A percentile compares a stretch with the other conserved stretches of the same genome.
phyloP scores from a whole-genome alignment of 2,329 filamentous ascomycete species.

The Fusarium sp. region DNA sequence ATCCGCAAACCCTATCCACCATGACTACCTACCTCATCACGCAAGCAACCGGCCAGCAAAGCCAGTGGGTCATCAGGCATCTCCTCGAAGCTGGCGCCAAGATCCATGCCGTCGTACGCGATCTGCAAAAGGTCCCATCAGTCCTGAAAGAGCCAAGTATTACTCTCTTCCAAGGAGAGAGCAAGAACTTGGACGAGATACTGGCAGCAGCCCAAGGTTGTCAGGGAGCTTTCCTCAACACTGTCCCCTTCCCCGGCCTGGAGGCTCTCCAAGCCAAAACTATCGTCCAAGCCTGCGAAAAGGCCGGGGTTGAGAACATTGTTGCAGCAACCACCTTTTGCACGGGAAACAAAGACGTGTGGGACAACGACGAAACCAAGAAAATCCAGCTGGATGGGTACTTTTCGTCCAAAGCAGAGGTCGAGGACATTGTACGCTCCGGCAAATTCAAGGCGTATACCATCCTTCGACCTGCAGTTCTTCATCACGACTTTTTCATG shows the following conservation, averaged over 20 bases:
- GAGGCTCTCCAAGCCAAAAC: slow-evolving; percentile 48
- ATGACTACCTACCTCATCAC: slow-evolving; percentile 52
- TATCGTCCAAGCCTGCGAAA: slow-evolving; percentile 45
- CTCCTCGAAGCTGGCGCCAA: slow-evolving; percentile 50
- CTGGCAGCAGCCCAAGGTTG: slow-evolving; percentile 49
- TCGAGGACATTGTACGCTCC: slow-evolving; percentile 49
- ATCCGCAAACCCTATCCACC: background rate
- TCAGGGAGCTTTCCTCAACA: slow-evolving; percentile 46
- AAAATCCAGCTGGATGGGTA: slow-evolving; percentile 41
- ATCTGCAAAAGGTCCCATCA: slow-evolving; percentile 45
- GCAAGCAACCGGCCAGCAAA: slow-evolving; percentile 50
- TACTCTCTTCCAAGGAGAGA: slow-evolving; percentile 53
- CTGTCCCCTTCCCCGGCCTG: slow-evolving; percentile 42
- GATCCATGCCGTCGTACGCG: slow-evolving; percentile 52
- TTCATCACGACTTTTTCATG: background rate
- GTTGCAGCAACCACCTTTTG: slow-evolving; percentile 44
- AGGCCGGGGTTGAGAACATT: slow-evolving; percentile 47
- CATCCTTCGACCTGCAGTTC: slow-evolving; percentile 48
- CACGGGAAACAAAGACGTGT: slow-evolving; percentile 36
- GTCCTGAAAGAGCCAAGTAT: slow-evolving; percentile 43
- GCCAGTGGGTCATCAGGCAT: slow-evolving; percentile 46
- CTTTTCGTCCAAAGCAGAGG: slow-evolving; percentile 52
- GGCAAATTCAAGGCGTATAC: slow-evolving; percentile 47
- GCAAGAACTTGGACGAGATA: slow-evolving; percentile 47
- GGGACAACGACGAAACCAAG: slow-evolving; percentile 37